These are phyloP conservation scores for Chlorophyllum brunneum DNA, from an alignment of 768 basidiomycete species.

Conservation along the genomic window DNA sequence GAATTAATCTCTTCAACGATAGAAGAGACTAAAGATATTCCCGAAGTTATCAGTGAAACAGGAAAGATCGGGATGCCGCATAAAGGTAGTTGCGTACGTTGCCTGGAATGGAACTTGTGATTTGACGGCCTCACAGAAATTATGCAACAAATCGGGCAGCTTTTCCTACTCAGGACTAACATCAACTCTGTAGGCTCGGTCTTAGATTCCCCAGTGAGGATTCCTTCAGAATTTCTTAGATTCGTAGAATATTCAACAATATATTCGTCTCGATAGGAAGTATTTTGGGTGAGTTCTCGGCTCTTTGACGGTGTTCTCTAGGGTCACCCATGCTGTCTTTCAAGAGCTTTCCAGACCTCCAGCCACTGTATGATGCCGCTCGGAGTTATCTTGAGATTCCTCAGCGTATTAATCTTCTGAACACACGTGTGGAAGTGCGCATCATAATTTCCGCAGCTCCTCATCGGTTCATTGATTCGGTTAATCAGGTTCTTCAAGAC, in stretches of 20 bases:
- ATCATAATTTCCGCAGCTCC: slow-evolving; percentile 1
- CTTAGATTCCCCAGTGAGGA: slow-evolving; percentile 86
- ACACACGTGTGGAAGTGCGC: slow-evolving; percentile 86
- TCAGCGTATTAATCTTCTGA: slow-evolving; percentile 88
- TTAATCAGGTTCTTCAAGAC: slow-evolving; percentile 81
- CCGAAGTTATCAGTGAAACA: slow-evolving; percentile 88
- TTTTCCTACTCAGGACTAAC: slow-evolving; percentile 90
- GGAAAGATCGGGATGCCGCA: slow-evolving; percentile 92
- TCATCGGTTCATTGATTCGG: slow-evolving; percentile 3
- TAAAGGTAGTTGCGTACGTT: slow-evolving; percentile 46
- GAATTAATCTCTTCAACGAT: slow-evolving; percentile 89
- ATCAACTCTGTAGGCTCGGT: slow-evolving; percentile 96
- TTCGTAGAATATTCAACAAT: slow-evolving; percentile 6
- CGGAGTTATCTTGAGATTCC: slow-evolving; percentile 94
- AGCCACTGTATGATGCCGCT: slow-evolving; percentile 91
- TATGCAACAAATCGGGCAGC: slow-evolving; percentile 95
- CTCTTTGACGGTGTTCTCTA: background rate
- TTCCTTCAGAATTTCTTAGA: slow-evolving; percentile 11
- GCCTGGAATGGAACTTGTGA: slow-evolving; percentile 12
- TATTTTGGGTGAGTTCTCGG: slow-evolving; percentile 76
- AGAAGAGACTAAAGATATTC: slow-evolving; percentile 95
- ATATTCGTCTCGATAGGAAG: slow-evolving; percentile 51
- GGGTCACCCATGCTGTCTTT: slow-evolving; percentile 6
- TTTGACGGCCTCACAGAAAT: slow-evolving; percentile 54
- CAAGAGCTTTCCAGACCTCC: slow-evolving; percentile 90